These are phyloP conservation scores for Mortierella claussenii DNA, from an alignment of 192 early-diverging fungal genomes.

Conservation along the genomic window DNA sequence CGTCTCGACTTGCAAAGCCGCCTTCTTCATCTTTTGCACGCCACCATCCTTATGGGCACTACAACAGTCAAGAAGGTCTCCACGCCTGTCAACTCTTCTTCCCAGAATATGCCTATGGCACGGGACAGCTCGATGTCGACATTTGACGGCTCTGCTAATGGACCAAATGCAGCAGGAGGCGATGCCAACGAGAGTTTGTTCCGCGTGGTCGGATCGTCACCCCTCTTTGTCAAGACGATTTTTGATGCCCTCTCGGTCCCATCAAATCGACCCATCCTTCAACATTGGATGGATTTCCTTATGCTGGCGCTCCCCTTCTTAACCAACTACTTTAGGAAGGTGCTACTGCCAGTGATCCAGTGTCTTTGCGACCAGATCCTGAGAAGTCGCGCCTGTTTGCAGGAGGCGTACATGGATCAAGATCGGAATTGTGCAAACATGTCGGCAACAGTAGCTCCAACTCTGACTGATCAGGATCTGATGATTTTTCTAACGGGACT, in stretches of 20 bases:
- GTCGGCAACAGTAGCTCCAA: conserved; percentile 10
- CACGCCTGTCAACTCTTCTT: neutral
- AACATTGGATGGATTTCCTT: conserved; percentile 84
- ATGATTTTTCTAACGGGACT: conserved; percentile 51
- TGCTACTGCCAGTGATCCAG: conserved; percentile 69
- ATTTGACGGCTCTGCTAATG: conserved; percentile 8
- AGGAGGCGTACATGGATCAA: conserved; percentile 20
- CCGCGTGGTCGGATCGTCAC: conserved; percentile 50
- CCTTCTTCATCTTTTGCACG: conserved; percentile 64
- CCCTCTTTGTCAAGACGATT: conserved; percentile 66
- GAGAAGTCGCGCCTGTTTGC: conserved; percentile 28
- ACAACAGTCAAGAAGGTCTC: conserved; percentile 25
- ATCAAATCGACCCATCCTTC: conserved; percentile 74
- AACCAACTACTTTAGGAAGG: conserved; percentile 67
- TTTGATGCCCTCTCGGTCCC: conserved; percentile 66
- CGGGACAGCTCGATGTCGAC: conserved; percentile 30
- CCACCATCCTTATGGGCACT: conserved; percentile 59
- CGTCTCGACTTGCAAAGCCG: conserved; percentile 68
- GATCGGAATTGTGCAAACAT: too few relatives aligned
- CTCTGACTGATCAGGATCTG: conserved; percentile 45
- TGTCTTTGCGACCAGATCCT: conserved; percentile 72
- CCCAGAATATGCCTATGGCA: conserved; percentile 8
- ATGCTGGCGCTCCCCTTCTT: conserved; percentile 68
- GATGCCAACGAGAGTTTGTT: conserved; percentile 37
- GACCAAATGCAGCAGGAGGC: neutral